Percentiles rank a stretch among this genome's conserved stretches.
Conservation (phyloP, 768 basidiomycete species). For the Psilocybe cyanescens region DNA sequence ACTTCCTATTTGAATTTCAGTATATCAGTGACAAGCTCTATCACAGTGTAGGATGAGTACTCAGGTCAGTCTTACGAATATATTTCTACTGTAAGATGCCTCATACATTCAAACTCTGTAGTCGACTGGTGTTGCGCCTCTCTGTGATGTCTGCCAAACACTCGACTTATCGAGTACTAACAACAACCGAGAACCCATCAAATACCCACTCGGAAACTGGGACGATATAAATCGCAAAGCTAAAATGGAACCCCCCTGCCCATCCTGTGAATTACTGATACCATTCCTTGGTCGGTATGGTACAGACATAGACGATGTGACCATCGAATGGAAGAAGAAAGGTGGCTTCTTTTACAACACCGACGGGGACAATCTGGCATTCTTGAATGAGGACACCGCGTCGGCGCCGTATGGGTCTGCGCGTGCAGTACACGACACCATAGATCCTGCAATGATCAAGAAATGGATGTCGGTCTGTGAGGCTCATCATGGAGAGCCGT, state of each 20-base stretch:
- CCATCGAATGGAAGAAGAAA: not conserved
- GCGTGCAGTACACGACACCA: not conserved
- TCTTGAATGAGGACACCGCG: conserved; percentile 6
- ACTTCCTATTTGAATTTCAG: too few relatives aligned
- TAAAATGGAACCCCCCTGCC: not conserved
- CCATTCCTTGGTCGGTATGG: not conserved
- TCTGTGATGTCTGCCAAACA: conserved; percentile 2
- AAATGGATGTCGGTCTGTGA: conserved; percentile 8
- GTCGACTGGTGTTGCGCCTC: not conserved
- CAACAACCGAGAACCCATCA: not conserved
- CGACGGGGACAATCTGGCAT: not conserved
- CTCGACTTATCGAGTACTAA: not conserved
- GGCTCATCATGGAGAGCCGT: not conserved
- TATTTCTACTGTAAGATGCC: too few relatives aligned
- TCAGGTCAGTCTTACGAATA: too few relatives aligned
- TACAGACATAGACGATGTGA: not conserved
- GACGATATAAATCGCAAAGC: not conserved
- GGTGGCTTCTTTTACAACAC: not conserved
- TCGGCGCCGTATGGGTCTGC: not conserved
- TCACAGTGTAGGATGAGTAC: too few relatives aligned
- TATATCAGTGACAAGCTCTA: too few relatives aligned
- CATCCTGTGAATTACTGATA: conserved; percentile 1
- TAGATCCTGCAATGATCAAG: not conserved
- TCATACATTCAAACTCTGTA: not conserved
- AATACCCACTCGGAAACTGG: conserved; percentile 2